These are phyloP conservation scores for Zalaria sp. DNA, from an alignment of 2,329 filamentous ascomycete species.

Conservation along the genomic window DNA sequence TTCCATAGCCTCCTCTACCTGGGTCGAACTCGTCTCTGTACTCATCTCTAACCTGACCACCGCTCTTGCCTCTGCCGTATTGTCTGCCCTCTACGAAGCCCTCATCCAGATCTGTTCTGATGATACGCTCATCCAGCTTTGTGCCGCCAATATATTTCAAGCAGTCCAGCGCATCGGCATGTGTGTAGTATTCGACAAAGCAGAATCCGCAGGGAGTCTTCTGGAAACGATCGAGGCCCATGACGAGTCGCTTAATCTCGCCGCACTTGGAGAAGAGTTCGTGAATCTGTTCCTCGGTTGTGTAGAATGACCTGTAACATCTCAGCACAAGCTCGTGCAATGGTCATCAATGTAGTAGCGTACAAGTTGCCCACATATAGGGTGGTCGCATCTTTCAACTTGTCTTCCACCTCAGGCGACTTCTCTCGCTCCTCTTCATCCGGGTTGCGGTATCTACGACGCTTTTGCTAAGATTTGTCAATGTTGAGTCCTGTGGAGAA, in stretches of 20 bases:
- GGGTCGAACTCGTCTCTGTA: constrained; percentile 96
- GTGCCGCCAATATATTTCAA: constrained; percentile 98
- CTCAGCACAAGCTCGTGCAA: constrained; percentile 6
- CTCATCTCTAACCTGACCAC: constrained; percentile 93
- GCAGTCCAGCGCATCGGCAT: constrained; percentile 92
- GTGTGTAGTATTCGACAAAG: constrained; percentile 98
- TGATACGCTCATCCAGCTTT: constrained; percentile 93
- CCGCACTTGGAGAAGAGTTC: constrained; percentile 56
- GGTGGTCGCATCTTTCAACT: constrained; percentile 75
- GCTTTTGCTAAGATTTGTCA: constrained; percentile 43
- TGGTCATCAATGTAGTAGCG: constrained; percentile 17
- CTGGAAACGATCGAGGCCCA: constrained; percentile 92
- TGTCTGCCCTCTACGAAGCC: constrained; percentile 93
- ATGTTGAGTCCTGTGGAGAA: constrained; percentile 1
- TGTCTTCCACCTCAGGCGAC: constrained; percentile 54
- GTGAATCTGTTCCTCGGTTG: constrained; percentile 97
- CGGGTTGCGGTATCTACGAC: constrained; percentile 48
- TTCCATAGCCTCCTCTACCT: constrained; percentile 21
- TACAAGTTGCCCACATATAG: constrained; percentile 96
- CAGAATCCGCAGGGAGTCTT: constrained; percentile 99
- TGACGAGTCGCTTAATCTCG: constrained; percentile 94
- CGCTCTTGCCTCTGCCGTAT: constrained; percentile 87
- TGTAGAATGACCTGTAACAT: constrained; percentile 70
- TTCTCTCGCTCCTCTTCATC: constrained; percentile 28
- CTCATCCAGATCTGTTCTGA: constrained; percentile 87